phyloP scores from a whole-genome alignment of 192 early-diverging fungal genomes.

The Coemansia sp. region DNA sequence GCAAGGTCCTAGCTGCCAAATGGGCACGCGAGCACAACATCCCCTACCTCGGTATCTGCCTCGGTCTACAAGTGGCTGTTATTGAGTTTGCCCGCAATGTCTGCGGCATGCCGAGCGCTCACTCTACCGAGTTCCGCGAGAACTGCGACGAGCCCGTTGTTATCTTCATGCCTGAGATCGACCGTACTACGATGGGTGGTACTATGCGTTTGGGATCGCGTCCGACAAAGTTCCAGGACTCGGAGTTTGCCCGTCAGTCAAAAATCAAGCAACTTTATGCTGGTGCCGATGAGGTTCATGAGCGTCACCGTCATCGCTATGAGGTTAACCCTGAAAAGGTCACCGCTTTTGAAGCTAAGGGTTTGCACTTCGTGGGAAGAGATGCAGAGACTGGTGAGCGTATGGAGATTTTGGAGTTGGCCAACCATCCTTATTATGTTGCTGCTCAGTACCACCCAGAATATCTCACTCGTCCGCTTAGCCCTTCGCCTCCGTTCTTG shows the following conservation, averaged over 20 bases:
- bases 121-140: slow-evolving; percentile 85
- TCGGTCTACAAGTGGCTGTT: slow-evolving; percentile 96
- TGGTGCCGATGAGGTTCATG: slow-evolving; percentile 63
- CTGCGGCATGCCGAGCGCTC: slow-evolving; percentile 75
- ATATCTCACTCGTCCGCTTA: slow-evolving; percentile 92
- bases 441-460: slow-evolving; percentile 98
- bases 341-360: slow-evolving; percentile 72
- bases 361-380: slow-evolving; percentile 86
- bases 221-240: slow-evolving; percentile 78
- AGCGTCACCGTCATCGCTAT: slow-evolving; percentile 97
- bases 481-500: slow-evolving; percentile 89
- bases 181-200: slow-evolving; percentile 88
- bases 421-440: slow-evolving; percentile 92
- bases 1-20: slow-evolving; percentile 92
- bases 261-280: slow-evolving; percentile 72
- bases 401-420: slow-evolving; percentile 96
- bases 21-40: slow-evolving; percentile 98
- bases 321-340: slow-evolving; percentile 95
- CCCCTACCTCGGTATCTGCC: slow-evolving; percentile 97
- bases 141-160: slow-evolving; percentile 78
- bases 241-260: slow-evolving; percentile 59
- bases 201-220: slow-evolving; percentile 95
- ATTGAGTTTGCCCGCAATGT: slow-evolving; percentile 97
- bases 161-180: slow-evolving; percentile 98
- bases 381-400: slow-evolving; percentile 92